A percentile compares a stretch with the other conserved stretches of the same genome.
Evolutionary conservation across 202 grass and related monocot species (phyloP).

Genomic region (Alloteropsis angusta): DNA sequence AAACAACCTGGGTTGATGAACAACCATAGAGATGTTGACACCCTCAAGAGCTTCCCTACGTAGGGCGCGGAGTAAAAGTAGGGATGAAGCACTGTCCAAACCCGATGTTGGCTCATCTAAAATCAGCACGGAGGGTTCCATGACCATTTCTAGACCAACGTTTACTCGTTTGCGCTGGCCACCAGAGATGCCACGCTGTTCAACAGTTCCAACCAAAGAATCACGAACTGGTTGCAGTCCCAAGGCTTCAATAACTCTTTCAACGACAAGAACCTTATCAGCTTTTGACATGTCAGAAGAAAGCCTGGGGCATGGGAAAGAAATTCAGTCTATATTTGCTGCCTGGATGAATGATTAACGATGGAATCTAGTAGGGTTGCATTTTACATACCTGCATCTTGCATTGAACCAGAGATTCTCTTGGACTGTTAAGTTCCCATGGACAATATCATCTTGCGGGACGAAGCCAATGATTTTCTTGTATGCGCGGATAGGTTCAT

Average conservation of each 20-base stretch:
- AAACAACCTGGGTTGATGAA: conserved; percentile 90
- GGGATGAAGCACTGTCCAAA: conserved; percentile 86
- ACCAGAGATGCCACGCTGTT: conserved; percentile 85
- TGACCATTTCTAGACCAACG: conserved; percentile 94
- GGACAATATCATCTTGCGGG: conserved; percentile 95
- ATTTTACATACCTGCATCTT: conserved; percentile 65
- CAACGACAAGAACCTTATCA: conserved; percentile 88
- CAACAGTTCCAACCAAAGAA: conserved; percentile 84
- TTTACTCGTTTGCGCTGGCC: conserved; percentile 94
- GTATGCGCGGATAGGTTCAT: conserved; percentile 77
- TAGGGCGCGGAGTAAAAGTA: conserved; percentile 76
- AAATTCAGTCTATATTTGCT: no score
- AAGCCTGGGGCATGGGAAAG: conserved; percentile 56
- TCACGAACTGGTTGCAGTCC: conserved; percentile 81
- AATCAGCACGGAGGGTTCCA: conserved; percentile 91
- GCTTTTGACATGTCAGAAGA: conserved; percentile 81
- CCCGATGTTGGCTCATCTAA: conserved; percentile 91
- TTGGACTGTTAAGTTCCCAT: conserved; percentile 90
- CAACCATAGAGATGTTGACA: conserved; percentile 96
- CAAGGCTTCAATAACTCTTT: conserved; percentile 85
- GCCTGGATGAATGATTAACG: no score
- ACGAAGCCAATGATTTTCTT: conserved; percentile 96
- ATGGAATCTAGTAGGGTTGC: no score
- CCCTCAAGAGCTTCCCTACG: conserved; percentile 84
- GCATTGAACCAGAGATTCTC: conserved; percentile 98